Evolutionary conservation across 176 grass and related monocot species (phyloP).

Genomic region (Canna indica): DNA sequence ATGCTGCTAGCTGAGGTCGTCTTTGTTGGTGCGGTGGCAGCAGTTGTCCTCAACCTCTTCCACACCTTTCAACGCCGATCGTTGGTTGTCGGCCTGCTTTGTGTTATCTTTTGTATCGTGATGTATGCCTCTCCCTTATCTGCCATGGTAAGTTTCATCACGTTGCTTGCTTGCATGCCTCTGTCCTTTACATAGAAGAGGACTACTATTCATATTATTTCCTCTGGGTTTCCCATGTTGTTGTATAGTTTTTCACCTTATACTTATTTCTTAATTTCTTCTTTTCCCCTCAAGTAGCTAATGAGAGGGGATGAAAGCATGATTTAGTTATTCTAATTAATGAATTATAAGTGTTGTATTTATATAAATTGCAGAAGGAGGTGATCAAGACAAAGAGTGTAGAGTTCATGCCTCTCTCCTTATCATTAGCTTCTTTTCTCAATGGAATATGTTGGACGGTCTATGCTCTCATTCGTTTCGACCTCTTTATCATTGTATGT

Average conservation of each 20-base stretch:
- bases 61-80: constrained; percentile 53
- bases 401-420: constrained; percentile 15
- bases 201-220: too few species aligned
- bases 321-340: neutral
- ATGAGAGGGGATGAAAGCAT: too few species aligned
- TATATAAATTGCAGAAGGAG: neutral
- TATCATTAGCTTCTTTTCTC: constrained; percentile 7
- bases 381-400: constrained; percentile 23
- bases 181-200: too few species aligned
- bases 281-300: too few species aligned
- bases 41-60: constrained; percentile 41
- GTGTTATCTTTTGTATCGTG: constrained; percentile 72
- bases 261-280: too few species aligned
- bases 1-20: constrained; percentile 40
- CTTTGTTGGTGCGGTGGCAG: constrained; percentile 44
- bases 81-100: constrained; percentile 77
- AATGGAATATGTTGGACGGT: constrained; percentile 9
- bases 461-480: constrained; percentile 18
- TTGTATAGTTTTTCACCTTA: too few species aligned
- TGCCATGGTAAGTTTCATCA: constrained; percentile 64
- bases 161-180: too few species aligned
- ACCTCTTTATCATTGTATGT: constrained; percentile 11
- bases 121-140: constrained; percentile 94
- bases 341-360: neutral
- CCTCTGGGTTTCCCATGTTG: too few species aligned